A percentile compares a stretch with the other conserved stretches of the same genome.
phyloP scores from a whole-genome alignment of 108 stramenopile species.

The Cyclostephanos tholiformis region DNA sequence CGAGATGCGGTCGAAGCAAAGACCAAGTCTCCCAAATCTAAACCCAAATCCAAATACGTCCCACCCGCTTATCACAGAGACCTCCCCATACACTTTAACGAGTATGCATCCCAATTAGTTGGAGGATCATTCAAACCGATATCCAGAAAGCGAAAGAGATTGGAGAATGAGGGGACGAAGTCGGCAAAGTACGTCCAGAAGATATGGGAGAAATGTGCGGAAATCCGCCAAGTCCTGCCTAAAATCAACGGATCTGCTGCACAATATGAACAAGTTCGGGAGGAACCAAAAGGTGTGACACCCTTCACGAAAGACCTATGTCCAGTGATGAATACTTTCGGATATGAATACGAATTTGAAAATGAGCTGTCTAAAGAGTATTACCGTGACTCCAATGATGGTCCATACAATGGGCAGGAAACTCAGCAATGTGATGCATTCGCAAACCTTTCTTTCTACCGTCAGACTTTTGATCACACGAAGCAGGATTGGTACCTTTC shows the following conservation, averaged over 20 bases:
- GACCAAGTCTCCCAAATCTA: too few relatives aligned
- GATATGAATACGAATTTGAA: not conserved
- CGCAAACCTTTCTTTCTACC: not conserved
- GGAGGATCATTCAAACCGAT: constrained; percentile 49
- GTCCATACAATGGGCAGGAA: not conserved
- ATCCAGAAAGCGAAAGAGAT: constrained; percentile 33
- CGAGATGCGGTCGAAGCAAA: constrained; percentile 1
- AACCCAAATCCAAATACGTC: constrained; percentile 10
- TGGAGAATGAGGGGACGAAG: constrained; percentile 35
- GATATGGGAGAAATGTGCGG: constrained; percentile 41
- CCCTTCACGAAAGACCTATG: constrained; percentile 18
- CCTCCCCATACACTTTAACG: constrained; percentile 50
- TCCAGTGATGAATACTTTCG: not conserved
- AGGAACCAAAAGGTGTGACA: constrained; percentile 10
- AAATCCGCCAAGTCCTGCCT: not conserved
- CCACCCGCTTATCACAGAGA: constrained; percentile 39
- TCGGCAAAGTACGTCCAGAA: constrained; percentile 37
- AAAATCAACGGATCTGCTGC: not conserved
- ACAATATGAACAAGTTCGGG: not conserved
- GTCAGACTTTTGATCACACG: not conserved
- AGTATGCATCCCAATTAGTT: constrained; percentile 43
- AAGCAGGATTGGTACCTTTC: not conserved
- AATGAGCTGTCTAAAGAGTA: not conserved
- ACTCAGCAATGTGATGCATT: not conserved
- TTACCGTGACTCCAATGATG: not conserved